These are phyloP conservation scores for Canavalia ensiformis DNA, from an alignment of 306 rosid species.

Conservation along the genomic window DNA sequence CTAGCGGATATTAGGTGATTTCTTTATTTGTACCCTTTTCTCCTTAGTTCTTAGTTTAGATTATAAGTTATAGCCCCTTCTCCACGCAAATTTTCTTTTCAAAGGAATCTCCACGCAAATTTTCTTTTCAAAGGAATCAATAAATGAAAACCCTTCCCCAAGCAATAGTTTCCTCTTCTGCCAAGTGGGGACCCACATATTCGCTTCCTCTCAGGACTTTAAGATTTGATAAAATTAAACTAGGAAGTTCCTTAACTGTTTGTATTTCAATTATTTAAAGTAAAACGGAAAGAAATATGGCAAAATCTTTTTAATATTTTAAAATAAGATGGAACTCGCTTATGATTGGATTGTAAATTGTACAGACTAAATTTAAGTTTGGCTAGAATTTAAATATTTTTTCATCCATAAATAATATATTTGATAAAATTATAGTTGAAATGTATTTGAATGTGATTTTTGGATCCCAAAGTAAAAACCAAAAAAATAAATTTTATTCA, in stretches of 20 bases:
- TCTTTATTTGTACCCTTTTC: conserved; percentile 5
- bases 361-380: neutral
- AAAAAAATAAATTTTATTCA: too few relatives aligned
- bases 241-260: neutral
- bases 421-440: neutral
- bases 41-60: neutral
- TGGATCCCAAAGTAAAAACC: neutral
- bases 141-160: conserved; percentile 26
- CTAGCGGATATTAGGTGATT: neutral
- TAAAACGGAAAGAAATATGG: neutral
- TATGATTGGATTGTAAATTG: neutral
- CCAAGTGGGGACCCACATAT: neutral
- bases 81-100: conserved; percentile 25
- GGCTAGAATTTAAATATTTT: neutral
- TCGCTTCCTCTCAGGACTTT: neutral
- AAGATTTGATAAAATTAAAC: neutral
- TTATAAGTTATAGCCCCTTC: conserved; percentile 18
- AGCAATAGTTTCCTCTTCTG: neutral
- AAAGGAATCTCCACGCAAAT: conserved; percentile 12
- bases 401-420: neutral
- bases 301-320: neutral
- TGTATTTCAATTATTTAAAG: neutral
- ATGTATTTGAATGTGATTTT: neutral
- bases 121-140: neutral
- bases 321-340: neutral